Evolutionary conservation across 2,329 filamentous ascomycete genomes (phyloP), one percentile per base, ranked within the genome.

Genomic region (Pseudogymnoascus sp.): DNA sequence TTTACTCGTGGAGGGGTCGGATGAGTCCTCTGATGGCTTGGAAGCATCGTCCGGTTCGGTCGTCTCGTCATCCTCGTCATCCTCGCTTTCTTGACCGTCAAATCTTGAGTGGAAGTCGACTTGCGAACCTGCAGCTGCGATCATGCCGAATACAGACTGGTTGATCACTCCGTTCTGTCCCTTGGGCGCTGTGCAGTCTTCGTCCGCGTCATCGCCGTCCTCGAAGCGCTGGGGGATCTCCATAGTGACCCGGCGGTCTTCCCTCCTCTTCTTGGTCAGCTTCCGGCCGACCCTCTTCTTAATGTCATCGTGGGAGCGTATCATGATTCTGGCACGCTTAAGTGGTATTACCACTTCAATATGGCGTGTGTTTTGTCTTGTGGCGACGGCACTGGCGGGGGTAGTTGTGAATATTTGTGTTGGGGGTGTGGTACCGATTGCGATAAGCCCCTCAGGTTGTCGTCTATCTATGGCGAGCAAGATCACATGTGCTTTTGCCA

Each of bases 71-170:
- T 70, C 69, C 40, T 72, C 70, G 37, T 73, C 71, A 66, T 92
- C 92, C 68, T 93, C 91, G 68, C 90, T 94, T 40, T 88, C 92
- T 66, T 88, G 80, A 58, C 77, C 88, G 70, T 92, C 88, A 73
- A 94, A 93, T 37, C 89, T 84, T 63, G 89, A 83, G 73, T 90
- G 87, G 71, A 95, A 92, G 74, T 95, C 88, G 59, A 89, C 86
- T 63, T 85, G 85, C 31, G 90, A 92, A 5, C 92, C 90, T 37
- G 91, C 91, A 13, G 91, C 90, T 5, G 92, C 90, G 67, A 97
- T 92, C 75, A 97, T 84, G 60, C 91, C 92, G 73, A 97, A 96
- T 61, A 97, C 87, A 66, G 90, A 95, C 78, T 96, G 92, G 74
- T 96, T 94, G 86, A 96, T 90, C 24, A 66, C 66, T 10, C 66